A percentile compares a stretch with the other conserved stretches of the same genome.
Conservation (phyloP, 768 basidiomycete genomes). For the Trametopsis cervina region DNA sequence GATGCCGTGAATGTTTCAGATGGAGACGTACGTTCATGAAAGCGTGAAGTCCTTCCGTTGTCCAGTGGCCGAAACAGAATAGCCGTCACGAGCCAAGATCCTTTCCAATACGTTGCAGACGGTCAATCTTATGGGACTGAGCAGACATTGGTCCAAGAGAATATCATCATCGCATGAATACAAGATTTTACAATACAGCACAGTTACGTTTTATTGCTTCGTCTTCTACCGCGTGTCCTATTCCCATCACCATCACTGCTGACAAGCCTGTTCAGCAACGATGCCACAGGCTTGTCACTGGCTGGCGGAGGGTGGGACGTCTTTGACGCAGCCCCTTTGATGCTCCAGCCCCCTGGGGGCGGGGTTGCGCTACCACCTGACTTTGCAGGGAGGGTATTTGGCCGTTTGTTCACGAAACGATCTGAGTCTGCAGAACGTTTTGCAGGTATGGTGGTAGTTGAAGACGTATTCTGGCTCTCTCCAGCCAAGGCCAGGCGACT, state of each 20-base stretch:
- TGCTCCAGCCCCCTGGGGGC: conserved; percentile 41
- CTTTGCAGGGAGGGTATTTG: conserved; percentile 14
- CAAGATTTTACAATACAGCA: background rate
- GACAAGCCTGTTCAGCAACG: conserved; percentile 14
- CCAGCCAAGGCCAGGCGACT: conserved; percentile 15
- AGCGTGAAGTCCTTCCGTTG: too few species aligned
- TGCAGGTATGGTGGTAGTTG: conserved; percentile 14
- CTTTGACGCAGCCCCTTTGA: conserved; percentile 44
- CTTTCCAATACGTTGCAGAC: too few species aligned
- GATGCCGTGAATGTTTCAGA: too few species aligned
- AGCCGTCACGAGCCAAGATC: too few species aligned
- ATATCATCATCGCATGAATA: too few species aligned
- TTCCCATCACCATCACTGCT: conserved; percentile 3
- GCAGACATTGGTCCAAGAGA: too few species aligned
- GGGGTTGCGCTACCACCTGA: conserved; percentile 22
- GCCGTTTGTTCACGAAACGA: conserved; percentile 6
- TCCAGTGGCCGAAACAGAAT: too few species aligned
- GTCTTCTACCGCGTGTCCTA: conserved; percentile 10
- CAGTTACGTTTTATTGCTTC: conserved; percentile 13
- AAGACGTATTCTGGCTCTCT: background rate
- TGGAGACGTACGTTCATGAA: too few species aligned
- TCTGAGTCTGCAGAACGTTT: conserved; percentile 16
- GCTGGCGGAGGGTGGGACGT: conserved; percentile 6
- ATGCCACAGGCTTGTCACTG: background rate
- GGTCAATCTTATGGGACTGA: too few species aligned